A percentile compares a stretch with the other conserved stretches of the same genome.
Evolutionary conservation across 1,139 yeast genomes (phyloP).

Genomic region (Blastobotrys apis): DNA sequence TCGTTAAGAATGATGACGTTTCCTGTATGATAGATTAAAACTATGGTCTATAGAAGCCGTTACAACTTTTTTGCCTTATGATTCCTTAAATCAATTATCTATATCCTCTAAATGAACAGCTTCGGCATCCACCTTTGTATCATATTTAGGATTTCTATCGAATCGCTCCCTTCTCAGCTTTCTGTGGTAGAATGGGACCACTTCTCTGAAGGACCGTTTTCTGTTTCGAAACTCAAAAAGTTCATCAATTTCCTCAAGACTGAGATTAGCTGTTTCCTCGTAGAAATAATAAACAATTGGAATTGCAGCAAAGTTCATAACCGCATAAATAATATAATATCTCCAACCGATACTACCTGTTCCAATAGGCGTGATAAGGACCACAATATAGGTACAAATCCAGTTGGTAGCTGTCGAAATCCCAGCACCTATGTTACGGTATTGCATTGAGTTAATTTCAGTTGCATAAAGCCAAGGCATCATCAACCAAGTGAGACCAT

Average conservation of each 20-base stretch:
- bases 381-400: neutral
- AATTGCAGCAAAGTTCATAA: neutral
- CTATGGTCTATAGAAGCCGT: no score
- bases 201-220: no score
- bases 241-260: neutral
- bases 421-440: neutral
- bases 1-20: no score
- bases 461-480: neutral
- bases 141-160: no score
- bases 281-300: neutral
- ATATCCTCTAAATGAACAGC: no score
- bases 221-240: neutral
- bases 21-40: no score
- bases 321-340: slow-evolving; percentile 1
- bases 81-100: no score
- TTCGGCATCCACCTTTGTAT: no score
- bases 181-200: no score
- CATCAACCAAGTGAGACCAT: no score
- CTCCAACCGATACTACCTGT: neutral
- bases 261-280: neutral
- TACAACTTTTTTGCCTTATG: no score
- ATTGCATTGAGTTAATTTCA: neutral
- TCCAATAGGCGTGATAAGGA: neutral
- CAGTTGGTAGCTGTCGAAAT: neutral
- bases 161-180: no score